Conservation (phyloP, 345 rosid genomes). For the Boechera retrofracta region DNA sequence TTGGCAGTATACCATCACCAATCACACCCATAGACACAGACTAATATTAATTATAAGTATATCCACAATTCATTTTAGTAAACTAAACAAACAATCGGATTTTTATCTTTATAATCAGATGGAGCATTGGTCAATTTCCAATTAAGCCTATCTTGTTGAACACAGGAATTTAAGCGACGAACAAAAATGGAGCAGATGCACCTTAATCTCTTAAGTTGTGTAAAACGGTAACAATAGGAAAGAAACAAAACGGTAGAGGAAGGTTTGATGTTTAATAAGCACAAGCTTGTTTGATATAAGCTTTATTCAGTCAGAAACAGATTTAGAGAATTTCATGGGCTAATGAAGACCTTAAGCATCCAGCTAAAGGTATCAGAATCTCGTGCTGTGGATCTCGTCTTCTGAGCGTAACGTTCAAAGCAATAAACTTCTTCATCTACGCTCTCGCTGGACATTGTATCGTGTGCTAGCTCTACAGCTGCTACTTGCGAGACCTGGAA, state of each 20-base stretch:
- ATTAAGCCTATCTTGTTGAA: neutral
- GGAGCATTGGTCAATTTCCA: neutral
- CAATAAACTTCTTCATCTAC: conserved; percentile 63
- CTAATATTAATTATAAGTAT: too few species aligned
- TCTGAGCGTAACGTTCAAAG: conserved; percentile 60
- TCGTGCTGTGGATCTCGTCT: conserved; percentile 50
- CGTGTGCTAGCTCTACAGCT: conserved; percentile 82
- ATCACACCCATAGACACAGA: too few species aligned
- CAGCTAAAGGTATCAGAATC: conserved; percentile 66
- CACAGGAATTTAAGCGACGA: neutral
- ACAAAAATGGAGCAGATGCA: conserved; percentile 22
- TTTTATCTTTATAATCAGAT: neutral
- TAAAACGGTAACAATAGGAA: neutral
- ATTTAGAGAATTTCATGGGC: conserved; percentile 47
- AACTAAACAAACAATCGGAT: neutral
- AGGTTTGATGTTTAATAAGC: conserved; percentile 14
- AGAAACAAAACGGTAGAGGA: conserved; percentile 14
- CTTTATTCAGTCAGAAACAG: conserved; percentile 5
- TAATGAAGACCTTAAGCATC: conserved; percentile 70
- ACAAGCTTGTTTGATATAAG: conserved; percentile 18
- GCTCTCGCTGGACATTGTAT: conserved; percentile 58
- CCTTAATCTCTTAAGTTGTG: conserved; percentile 4
- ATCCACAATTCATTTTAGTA: neutral
- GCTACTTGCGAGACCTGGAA: conserved; percentile 80
- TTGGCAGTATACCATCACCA: too few species aligned